Percentiles rank a stretch among this genome's conserved stretches.
Conservation (phyloP, 1,139 yeast species). For the Saccharomyces hybrid region DNA sequence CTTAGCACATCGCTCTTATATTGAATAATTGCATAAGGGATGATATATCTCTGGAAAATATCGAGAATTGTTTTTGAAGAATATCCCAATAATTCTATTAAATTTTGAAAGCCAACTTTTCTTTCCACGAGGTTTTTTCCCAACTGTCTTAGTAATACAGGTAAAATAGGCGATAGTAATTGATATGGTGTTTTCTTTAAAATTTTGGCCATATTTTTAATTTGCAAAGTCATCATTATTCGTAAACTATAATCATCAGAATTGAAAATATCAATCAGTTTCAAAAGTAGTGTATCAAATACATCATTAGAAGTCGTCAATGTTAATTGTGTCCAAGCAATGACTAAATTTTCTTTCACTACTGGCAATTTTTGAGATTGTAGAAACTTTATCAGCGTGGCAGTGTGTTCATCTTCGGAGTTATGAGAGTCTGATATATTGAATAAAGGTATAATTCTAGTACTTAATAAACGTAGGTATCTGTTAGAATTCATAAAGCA, state of each 20-base stretch:
- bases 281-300: slow-evolving; percentile 28
- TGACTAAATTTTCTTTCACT: slow-evolving; percentile 20
- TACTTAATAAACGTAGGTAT: slow-evolving; percentile 45
- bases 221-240: slow-evolving; percentile 28
- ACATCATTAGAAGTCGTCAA: slow-evolving; percentile 26
- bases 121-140: slow-evolving; percentile 46
- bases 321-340: slow-evolving; percentile 28
- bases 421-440: slow-evolving; percentile 19
- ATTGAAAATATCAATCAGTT: slow-evolving; percentile 27
- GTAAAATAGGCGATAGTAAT: slow-evolving; percentile 69
- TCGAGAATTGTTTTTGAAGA: slow-evolving; percentile 53
- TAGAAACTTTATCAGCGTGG: slow-evolving; percentile 19
- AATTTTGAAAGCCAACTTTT: slow-evolving; percentile 47
- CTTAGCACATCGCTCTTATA: slow-evolving; percentile 57
- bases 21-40: slow-evolving; percentile 67
- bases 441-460: slow-evolving; percentile 31
- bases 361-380: slow-evolving; percentile 15
- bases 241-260: slow-evolving; percentile 27
- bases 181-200: slow-evolving; percentile 55
- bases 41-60: slow-evolving; percentile 64
- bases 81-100: slow-evolving; percentile 61
- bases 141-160: slow-evolving; percentile 60
- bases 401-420: slow-evolving; percentile 24
- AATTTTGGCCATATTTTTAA: slow-evolving; percentile 34
- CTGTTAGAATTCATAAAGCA: slow-evolving; percentile 37